Evolutionary conservation across 1,139 yeast species (phyloP), one percentile per base, ranked within the genome.

Genomic region (Wickerhamiella pararugosa): DNA sequence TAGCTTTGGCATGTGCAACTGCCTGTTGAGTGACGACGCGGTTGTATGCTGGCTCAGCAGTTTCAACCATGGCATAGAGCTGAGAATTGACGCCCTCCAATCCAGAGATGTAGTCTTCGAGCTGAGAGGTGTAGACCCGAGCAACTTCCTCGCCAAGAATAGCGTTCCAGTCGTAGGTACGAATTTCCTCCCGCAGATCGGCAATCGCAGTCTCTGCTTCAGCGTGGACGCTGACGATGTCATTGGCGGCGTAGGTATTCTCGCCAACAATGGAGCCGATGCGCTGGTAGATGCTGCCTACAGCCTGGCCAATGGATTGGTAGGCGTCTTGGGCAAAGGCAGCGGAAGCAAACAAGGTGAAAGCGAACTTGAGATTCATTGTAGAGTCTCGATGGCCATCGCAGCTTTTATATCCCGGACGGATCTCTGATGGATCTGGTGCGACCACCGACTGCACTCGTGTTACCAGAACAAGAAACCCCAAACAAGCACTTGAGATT

Each of bases 81-180:
- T 41, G 11, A 11, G 32, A 40, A 27, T 42, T 42, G 28, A 39
- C 52, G 31, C 15, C 42, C 34, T 41, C 46, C 31, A 49, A 41
- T 21, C 34, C 37, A 6, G 39, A 27, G n/a, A 49, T 31, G 43
- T 49, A 48, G 25, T 10, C 27, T 8, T 42, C 42, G 3, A 47
- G 39, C 36, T 47, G 45, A 2, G 40, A 41, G 8, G 36, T 41
- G 37, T 49, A 49, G 34, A 40, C 44, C 28, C 25, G 9, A 5
- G 51, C 51, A 8, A 38, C 48, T n/a, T 40, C 36, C 2, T 47
- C 34, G 5, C 50, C 47, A 7, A 49, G 41, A 29, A 46, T 38
- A 6, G 44, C 38, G 29, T 42, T 33, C 48, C 47, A 47, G 44
- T 48, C 45, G 37, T 36, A 34, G 27, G 43, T 35, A 6, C 34